Evolutionary conservation across 2,329 filamentous ascomycete genomes (phyloP).

Genomic region (Penicillium sp.): DNA sequence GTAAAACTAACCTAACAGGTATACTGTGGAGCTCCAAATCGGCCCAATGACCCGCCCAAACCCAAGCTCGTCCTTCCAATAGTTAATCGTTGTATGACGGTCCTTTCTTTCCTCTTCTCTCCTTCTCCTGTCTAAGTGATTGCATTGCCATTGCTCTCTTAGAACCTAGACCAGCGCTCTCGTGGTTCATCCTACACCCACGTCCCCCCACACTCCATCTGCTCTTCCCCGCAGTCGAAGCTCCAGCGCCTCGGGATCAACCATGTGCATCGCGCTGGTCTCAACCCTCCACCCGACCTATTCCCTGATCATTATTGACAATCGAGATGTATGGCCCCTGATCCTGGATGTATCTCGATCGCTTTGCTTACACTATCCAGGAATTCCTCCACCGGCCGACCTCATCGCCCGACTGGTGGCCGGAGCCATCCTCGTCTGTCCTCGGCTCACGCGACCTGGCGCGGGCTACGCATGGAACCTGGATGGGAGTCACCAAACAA

Average conservation of each 20-base stretch:
- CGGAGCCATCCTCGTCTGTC: conserved; percentile 57
- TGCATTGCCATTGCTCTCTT: not conserved
- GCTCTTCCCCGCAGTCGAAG: conserved; percentile 9
- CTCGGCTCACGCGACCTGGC: conserved; percentile 66
- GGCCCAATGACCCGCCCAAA: conserved; percentile 22
- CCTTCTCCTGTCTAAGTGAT: not conserved
- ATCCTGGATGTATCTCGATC: not conserved
- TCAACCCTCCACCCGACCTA: conserved; percentile 78
- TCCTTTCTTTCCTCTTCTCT: conserved; percentile 3
- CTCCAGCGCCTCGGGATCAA: conserved; percentile 49
- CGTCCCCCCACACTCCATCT: not conserved
- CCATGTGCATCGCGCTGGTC: conserved; percentile 77
- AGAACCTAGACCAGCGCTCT: not conserved
- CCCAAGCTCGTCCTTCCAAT: conserved; percentile 18
- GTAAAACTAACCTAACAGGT: conserved; percentile 1
- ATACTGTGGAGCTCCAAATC: conserved; percentile 15
- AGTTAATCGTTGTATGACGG: conserved; percentile 14
- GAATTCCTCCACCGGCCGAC: conserved; percentile 68
- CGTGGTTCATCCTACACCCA: not conserved
- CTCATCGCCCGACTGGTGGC: conserved; percentile 64
- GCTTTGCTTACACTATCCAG: conserved; percentile 36
- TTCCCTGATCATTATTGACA: conserved; percentile 74
- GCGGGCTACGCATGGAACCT: conserved; percentile 64
- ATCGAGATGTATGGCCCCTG: conserved; percentile 65
- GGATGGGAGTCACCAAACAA: conserved; percentile 65